phyloP scores from a whole-genome alignment of 176 grass and related monocot genomes.

The Puya raimondii region DNA sequence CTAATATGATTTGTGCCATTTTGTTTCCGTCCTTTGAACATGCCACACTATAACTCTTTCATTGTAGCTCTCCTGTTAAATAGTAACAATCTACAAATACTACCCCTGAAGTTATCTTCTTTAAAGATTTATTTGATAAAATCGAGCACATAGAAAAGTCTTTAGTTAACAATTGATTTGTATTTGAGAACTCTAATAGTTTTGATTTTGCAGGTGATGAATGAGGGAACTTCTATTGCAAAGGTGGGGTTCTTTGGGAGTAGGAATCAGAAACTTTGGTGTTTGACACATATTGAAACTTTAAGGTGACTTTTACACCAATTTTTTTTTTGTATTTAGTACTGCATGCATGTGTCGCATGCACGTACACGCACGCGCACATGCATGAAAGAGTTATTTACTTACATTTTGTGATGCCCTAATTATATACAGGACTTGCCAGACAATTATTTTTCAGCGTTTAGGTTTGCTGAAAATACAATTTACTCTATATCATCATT shows the following conservation, averaged over 20 bases:
- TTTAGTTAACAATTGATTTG: background rate
- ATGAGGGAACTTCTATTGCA: conserved; percentile 80
- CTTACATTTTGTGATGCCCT: no score
- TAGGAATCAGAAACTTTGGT: conserved; percentile 77
- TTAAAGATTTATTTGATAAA: background rate
- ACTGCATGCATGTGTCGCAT: no score
- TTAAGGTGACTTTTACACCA: conserved; percentile 46
- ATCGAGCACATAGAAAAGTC: background rate
- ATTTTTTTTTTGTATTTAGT: no score
- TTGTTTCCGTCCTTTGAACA: no score
- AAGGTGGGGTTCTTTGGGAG: conserved; percentile 80
- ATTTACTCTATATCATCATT: no score
- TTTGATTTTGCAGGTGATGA: conserved; percentile 62
- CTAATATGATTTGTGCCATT: no score
- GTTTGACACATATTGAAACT: conserved; percentile 92
- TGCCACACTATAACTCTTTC: background rate
- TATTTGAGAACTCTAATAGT: background rate
- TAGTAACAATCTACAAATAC: background rate
- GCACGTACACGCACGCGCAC: no score
- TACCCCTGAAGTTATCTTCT: background rate
- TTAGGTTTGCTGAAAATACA: no score
- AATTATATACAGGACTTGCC: no score
- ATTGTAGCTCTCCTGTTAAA: background rate
- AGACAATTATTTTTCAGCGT: no score
- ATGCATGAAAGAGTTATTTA: no score